These are phyloP conservation scores for Scutellaria baicalensis DNA, from an alignment of 257 asterid genomes.

Conservation along the genomic window DNA sequence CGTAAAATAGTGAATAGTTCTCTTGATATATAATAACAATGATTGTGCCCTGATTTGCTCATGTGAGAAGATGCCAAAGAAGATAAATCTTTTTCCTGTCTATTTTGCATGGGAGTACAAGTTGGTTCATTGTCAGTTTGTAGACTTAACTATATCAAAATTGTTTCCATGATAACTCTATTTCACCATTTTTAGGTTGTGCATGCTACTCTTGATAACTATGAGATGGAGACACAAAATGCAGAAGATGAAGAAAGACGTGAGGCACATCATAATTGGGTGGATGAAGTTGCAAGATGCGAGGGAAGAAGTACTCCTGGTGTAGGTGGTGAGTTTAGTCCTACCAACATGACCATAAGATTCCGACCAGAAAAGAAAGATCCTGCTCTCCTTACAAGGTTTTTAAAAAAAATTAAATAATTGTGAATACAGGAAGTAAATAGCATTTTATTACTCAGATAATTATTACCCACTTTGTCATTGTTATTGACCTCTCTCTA, in stretches of 20 bases:
- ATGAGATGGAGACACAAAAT: conserved; percentile 45
- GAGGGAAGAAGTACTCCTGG: conserved; percentile 68
- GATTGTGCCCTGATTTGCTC: neutral
- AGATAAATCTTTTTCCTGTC: neutral
- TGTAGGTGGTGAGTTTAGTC: conserved; percentile 63
- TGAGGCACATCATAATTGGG: conserved; percentile 93
- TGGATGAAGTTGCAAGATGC: conserved; percentile 86
- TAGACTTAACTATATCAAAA: neutral
- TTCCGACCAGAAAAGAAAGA: conserved; percentile 72
- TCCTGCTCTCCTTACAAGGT: conserved; percentile 72
- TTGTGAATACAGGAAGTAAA: neutral
- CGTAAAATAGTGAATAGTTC: neutral
- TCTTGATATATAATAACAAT: neutral
- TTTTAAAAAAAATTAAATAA: neutral
- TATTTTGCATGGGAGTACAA: neutral
- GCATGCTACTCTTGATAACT: conserved; percentile 69
- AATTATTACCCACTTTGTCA: neutral
- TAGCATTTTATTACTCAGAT: neutral
- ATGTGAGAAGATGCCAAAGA: neutral
- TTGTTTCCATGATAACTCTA: conserved; percentile 3
- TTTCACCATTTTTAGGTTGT: conserved; percentile 50
- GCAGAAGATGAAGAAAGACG: conserved; percentile 61
- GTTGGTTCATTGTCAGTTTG: neutral
- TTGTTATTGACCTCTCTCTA: conserved; percentile 2
- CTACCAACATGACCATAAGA: conserved; percentile 44